Evolutionary conservation across 75 land plant genomes (phyloP).

Genomic region (Cunninghamia lanceolata): DNA sequence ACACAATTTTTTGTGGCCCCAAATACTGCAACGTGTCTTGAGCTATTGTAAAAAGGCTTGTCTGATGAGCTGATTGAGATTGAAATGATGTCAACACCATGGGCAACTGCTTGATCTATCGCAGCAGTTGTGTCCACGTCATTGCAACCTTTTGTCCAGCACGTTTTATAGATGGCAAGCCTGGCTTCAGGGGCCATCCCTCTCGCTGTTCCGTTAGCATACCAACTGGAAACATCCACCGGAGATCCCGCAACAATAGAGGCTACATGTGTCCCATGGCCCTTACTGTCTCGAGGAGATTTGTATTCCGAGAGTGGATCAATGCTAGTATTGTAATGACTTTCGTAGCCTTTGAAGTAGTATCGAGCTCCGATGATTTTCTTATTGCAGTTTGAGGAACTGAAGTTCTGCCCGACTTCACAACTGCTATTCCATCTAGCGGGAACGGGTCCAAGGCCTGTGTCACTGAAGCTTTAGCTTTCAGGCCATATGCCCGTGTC

Average conservation of each 20-base stretch:
- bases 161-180: conserved; percentile 33
- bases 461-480: conserved; percentile 17
- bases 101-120: conserved; percentile 31
- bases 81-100: conserved; percentile 52
- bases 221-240: conserved; percentile 20
- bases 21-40: conserved; percentile 20
- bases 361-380: conserved; percentile 43
- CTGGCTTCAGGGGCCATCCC: conserved; percentile 31
- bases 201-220: conserved; percentile 19
- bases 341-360: conserved; percentile 32
- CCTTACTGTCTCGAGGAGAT: conserved; percentile 23
- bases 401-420: conserved; percentile 13
- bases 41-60: conserved; percentile 8
- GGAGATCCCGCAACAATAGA: conserved; percentile 30
- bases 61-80: conserved; percentile 23
- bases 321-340: neutral
- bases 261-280: conserved; percentile 43
- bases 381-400: conserved; percentile 31
- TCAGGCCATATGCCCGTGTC: conserved; percentile 28
- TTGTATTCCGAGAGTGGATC: neutral
- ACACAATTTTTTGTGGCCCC: conserved; percentile 6
- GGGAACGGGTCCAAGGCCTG: conserved; percentile 11
- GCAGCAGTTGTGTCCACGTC: conserved; percentile 32
- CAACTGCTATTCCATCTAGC: conserved; percentile 28
- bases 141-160: conserved; percentile 13